Conservation (phyloP, 306 rosid genomes). For the Pterocarpus macrocarpus region DNA sequence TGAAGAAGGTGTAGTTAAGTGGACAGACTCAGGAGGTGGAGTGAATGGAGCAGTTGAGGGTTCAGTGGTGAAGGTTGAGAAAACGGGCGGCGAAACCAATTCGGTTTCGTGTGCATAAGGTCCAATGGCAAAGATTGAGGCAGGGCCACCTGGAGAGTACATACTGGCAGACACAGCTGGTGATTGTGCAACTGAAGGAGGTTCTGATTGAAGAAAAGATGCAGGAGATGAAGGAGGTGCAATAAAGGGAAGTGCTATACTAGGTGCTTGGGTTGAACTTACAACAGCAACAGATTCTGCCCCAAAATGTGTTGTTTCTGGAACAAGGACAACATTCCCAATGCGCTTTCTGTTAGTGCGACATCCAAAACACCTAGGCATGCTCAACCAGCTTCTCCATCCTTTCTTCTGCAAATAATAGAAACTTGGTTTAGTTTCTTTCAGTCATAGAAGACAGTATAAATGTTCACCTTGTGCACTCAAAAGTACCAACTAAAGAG, state of each 20-base stretch:
- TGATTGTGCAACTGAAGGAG: constrained; percentile 85
- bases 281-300: constrained; percentile 52
- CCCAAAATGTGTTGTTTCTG: constrained; percentile 61
- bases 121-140: constrained; percentile 92
- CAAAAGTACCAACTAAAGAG: constrained; percentile 8
- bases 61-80: constrained; percentile 58
- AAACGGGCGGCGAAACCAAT: constrained; percentile 91
- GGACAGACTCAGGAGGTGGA: constrained; percentile 90
- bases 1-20: constrained; percentile 93
- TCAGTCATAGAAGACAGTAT: constrained; percentile 31
- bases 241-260: constrained; percentile 69
- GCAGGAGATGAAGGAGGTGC: constrained; percentile 99
- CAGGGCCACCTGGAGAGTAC: constrained; percentile 92
- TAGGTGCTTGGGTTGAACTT: constrained; percentile 58
- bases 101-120: constrained; percentile 95
- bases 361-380: constrained; percentile 82
- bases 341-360: constrained; percentile 67
- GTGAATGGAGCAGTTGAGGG: constrained; percentile 97
- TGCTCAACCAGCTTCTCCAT: constrained; percentile 82
- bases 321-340: constrained; percentile 77
- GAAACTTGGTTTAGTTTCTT: constrained; percentile 7
- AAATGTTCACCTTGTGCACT: background rate
- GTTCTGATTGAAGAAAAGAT: constrained; percentile 92
- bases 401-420: constrained; percentile 76
- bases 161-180: constrained; percentile 84